Percentiles rank a stretch among this genome's conserved stretches.
Conservation (phyloP, 805 yeast species). For the Cyberlindnera saturnus region DNA sequence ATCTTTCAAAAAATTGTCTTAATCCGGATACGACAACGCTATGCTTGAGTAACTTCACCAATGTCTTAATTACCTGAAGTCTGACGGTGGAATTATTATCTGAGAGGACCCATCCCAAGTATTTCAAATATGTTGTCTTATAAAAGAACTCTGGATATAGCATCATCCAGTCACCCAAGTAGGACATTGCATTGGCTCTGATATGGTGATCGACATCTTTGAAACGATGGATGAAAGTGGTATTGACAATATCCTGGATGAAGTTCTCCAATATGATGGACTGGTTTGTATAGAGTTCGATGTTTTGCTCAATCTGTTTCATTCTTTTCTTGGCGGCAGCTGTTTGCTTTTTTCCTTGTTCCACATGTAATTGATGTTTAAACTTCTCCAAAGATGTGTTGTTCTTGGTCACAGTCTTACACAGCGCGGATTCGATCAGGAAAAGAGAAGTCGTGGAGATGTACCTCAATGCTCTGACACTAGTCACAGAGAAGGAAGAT, state of each 20-base stretch:
- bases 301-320: conserved; percentile 38
- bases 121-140: conserved; percentile 63
- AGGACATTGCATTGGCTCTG: conserved; percentile 60
- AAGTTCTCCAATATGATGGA: conserved; percentile 48
- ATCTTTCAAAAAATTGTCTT: conserved; percentile 73
- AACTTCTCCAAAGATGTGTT: conserved; percentile 32
- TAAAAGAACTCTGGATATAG: conserved; percentile 64
- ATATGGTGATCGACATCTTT: conserved; percentile 72
- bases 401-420: conserved; percentile 38
- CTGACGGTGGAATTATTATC: conserved; percentile 61
- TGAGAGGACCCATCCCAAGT: conserved; percentile 81
- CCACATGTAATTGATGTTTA: conserved; percentile 30
- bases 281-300: conserved; percentile 39
- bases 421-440: conserved; percentile 53
- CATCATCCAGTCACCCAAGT: conserved; percentile 69
- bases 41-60: conserved; percentile 43
- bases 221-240: conserved; percentile 69
- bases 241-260: conserved; percentile 58
- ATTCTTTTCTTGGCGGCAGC: conserved; percentile 36
- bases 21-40: conserved; percentile 52
- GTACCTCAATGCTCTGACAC: conserved; percentile 64
- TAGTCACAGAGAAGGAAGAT: conserved; percentile 61
- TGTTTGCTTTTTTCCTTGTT: conserved; percentile 29
- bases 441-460: conserved; percentile 57
- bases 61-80: conserved; percentile 51